Evolutionary conservation across 371 early-diverging fungal genomes (phyloP).

Genomic region (Lichtheimia corymbifera): DNA sequence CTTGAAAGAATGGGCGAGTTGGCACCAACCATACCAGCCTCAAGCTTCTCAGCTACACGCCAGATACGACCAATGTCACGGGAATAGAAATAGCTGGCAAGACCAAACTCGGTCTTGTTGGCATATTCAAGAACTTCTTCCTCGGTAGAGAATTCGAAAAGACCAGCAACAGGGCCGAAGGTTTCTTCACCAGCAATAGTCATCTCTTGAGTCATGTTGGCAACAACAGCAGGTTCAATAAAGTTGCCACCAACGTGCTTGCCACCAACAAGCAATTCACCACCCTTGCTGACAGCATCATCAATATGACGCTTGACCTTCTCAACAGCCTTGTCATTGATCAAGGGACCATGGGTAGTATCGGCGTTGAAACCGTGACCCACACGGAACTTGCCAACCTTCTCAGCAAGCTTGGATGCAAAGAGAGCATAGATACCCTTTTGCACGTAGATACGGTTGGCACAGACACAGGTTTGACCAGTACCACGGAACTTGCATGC

Average conservation of each 20-base stretch:
- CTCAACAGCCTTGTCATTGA: slow-evolving; percentile 65
- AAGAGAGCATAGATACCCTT: slow-evolving; percentile 73
- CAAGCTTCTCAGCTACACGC: slow-evolving; percentile 80
- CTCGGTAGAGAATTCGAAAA: slow-evolving; percentile 69
- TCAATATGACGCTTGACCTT: slow-evolving; percentile 73
- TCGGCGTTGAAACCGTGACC: slow-evolving; percentile 75
- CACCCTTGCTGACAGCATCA: slow-evolving; percentile 73
- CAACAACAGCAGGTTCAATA: slow-evolving; percentile 74
- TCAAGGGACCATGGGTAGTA: slow-evolving; percentile 80
- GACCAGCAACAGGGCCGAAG: slow-evolving; percentile 79
- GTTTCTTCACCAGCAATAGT: slow-evolving; percentile 70
- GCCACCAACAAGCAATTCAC: slow-evolving; percentile 62
- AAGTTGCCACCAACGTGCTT: slow-evolving; percentile 60
- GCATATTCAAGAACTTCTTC: slow-evolving; percentile 74
- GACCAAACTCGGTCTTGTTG: slow-evolving; percentile 74
- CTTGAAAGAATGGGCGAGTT: slow-evolving; percentile 73
- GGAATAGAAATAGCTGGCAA: slow-evolving; percentile 86
- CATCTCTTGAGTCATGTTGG: slow-evolving; percentile 63
- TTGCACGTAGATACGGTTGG: slow-evolving; percentile 89
- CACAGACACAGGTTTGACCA: slow-evolving; percentile 87
- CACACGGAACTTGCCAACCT: slow-evolving; percentile 62
- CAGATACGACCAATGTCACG: slow-evolving; percentile 73
- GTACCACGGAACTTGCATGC: slow-evolving; percentile 83
- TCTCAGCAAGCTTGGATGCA: slow-evolving; percentile 49
- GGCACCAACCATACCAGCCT: slow-evolving; percentile 91